Base-by-base conservation (phyloP, 257 asterid genomes). In the Solanum tarapatanum region DNA sequence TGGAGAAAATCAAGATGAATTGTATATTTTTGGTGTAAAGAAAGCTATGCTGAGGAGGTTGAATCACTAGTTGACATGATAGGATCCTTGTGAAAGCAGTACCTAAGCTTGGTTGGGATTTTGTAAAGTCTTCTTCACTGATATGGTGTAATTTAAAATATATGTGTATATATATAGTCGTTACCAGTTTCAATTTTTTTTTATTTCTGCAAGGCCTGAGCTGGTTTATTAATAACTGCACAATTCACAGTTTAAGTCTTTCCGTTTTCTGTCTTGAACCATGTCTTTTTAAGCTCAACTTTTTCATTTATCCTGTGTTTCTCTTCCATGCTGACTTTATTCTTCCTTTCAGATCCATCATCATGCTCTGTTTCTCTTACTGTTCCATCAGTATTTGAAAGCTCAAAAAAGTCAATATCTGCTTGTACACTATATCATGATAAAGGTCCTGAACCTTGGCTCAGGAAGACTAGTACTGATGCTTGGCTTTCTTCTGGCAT, bases 401-500 rank as follows among this genome's bases (percentile, higher is more conserved):
- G 90, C 94, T 91, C 98, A 60, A 89, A 93, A 91, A 93, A 91
- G 87, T 76, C 90, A 85, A 92, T 94, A 62, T 89, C 95, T 76
- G 97, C 99, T 86, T 97, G 98, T 88, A 94, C 98, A 62, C 98
- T 97, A 87, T 97, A 95, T 92, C 96, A 95, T 72, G 98, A 97
- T 90, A 92, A 91, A 90, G 99, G 99, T 33, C 98, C 96, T 21
- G 98, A 93, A 90, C 98, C 97, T 51, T 97, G 98, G 99, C 96
- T 97, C 87, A 93, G 98, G 87, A 95, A 90, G 91, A 93, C 99
- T n/a, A 94, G 98, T 88, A 95, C 96, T 87, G 99, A 97, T 92
- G 99, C 99, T 88, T 97, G 99, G 99, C 99, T 97, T 87, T 94
- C 98, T 89, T 92, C 97, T 87, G 99, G 99, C 74, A 85, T 91